Evolutionary conservation across 2,329 filamentous ascomycete genomes (phyloP), one percentile per base, ranked within the genome.

Genomic region (Diaporthe helianthi): DNA sequence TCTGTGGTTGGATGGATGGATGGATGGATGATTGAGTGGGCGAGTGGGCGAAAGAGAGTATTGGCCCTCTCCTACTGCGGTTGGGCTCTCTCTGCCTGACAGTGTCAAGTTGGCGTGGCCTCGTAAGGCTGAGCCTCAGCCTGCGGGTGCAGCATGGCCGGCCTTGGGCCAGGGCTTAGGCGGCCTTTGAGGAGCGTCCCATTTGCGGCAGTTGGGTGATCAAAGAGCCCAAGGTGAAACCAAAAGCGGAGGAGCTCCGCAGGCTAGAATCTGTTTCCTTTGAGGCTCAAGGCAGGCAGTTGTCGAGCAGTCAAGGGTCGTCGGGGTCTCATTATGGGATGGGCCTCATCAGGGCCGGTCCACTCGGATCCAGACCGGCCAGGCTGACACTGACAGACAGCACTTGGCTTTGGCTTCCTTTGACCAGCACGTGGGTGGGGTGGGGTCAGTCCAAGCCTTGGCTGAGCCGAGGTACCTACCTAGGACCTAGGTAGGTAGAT

Each of bases 101-200:
- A 58, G 36, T 44, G 41, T 36, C 54, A 24, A 61, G 58, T 55
- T 36, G 53, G 22, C 49, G 58, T 49, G 58, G 58, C 58, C 58
- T 36, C 44, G 58, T 63, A 63, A 63, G 58, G 58, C 58, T 63
- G 58, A 63, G 58, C 58, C 58, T 49, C 44, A 33, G 29, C 22
- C 44, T 33, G 26, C 29, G 54, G n/a, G 36, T 24, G 41, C 31
- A 22, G 36, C 36, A 44, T 49, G 58, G 58, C 41, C 58, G 26
- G 58, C 29, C 9, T 33, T 15, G 41, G 58, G 58, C 49, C 58
- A 44, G 49, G 58, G 58, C 44, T 24, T 47, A 8, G 58, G 41
- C 58, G 58, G 44, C 58, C 58, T 26, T 49, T 63, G 58, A 36
- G 44, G 58, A 29, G 36, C 58, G 26, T 49, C 58, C 58, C n/a